phyloP scores from a whole-genome alignment of 2,329 filamentous ascomycete species.

The Colletotrichum costaricense region DNA sequence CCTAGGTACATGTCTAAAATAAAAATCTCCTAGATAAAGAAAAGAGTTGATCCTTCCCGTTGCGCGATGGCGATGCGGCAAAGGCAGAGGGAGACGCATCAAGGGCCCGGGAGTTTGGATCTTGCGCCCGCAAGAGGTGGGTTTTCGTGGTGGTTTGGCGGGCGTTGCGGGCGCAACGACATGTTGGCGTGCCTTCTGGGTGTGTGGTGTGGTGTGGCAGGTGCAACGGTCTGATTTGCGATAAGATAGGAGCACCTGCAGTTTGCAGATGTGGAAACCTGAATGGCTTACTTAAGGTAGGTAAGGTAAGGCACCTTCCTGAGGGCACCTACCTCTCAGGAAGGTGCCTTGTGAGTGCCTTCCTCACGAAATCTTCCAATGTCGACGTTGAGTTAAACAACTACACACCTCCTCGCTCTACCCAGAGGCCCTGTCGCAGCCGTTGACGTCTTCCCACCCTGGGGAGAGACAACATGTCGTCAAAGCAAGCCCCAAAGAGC shows the following conservation, averaged over 20 bases:
- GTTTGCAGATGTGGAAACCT: too few species aligned
- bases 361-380: too few species aligned
- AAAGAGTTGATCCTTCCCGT: not conserved
- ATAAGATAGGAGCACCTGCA: not conserved
- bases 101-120: conserved; percentile 28
- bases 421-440: not conserved
- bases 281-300: not conserved
- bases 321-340: too few species aligned
- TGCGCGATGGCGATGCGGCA: conserved; percentile 6
- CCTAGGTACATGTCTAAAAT: not conserved
- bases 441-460: not conserved
- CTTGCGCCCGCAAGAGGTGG: conserved; percentile 34
- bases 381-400: conserved; percentile 7
- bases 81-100: not conserved
- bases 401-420: not conserved
- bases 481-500: conserved; percentile 19
- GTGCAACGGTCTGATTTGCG: not conserved
- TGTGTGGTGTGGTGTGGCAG: conserved; percentile 11
- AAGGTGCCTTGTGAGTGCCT: not conserved
- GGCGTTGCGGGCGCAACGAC: conserved; percentile 28
- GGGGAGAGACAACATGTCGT: conserved; percentile 6
- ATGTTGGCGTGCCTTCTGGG: not conserved
- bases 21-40: conserved; percentile 2
- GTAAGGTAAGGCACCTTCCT: too few species aligned
- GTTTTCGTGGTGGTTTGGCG: conserved; percentile 20